Conservation (phyloP, 208 protist species). For the Acanthamoeba healyi region DNA sequence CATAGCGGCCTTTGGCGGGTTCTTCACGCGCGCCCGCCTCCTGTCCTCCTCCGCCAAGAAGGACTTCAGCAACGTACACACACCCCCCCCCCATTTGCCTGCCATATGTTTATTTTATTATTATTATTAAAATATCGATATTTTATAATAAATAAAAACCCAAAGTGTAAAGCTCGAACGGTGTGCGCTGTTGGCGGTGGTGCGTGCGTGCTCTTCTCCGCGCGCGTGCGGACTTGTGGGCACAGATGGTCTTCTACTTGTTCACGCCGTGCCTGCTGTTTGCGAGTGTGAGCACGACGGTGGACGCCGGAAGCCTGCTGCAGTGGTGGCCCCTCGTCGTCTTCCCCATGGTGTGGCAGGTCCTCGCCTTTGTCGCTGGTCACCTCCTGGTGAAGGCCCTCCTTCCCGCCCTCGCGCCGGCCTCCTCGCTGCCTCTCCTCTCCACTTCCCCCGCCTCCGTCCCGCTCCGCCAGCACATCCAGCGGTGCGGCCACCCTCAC, state of each 20-base stretch:
- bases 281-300: slow-evolving; percentile 9
- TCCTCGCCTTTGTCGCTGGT: neutral
- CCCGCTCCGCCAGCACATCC: neutral
- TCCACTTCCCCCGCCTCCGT: neutral
- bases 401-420: neutral
- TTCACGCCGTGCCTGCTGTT: slow-evolving; percentile 44
- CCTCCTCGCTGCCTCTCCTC: neutral
- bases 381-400: neutral
- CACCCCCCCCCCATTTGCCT: neutral
- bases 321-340: slow-evolving; percentile 51
- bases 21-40: neutral
- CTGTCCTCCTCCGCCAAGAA: neutral
- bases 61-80: slow-evolving; percentile 42
- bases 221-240: too few relatives aligned
- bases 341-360: slow-evolving; percentile 18
- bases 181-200: too few relatives aligned
- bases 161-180: too few relatives aligned
- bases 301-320: neutral
- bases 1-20: neutral
- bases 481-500: neutral
- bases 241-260: slow-evolving; percentile 30
- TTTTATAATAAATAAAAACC: neutral
- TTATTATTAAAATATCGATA: neutral
- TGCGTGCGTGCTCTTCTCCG: too few relatives aligned
- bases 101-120: neutral